Percentiles rank a stretch among this genome's conserved stretches.
Evolutionary conservation across 345 rosid species (phyloP).

Genomic region (sweet orange (Citrus sinensis)): DVS_A1.0 CM039163.1:39237501-39238000

Average conservation of each 20-base stretch:
- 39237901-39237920: conserved; percentile 81
- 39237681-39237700: conserved; percentile 99
- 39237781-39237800: conserved; percentile 60
- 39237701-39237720: conserved; percentile 67
- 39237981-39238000: conserved; percentile 39
- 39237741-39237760: background rate
- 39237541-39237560: conserved; percentile 95
- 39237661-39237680: conserved; percentile 69
- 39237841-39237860: conserved; percentile 63
- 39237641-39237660: conserved; percentile 74
- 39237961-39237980: conserved; percentile 41
- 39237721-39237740: background rate
- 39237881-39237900: conserved; percentile 88
- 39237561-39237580: conserved; percentile 94
- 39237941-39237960: conserved; percentile 35
- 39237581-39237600: conserved; percentile 86
- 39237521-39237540: conserved; percentile 97
- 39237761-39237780: background rate
- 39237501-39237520: conserved; percentile 23
- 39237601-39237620: conserved; percentile 83
- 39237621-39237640: conserved; percentile 73
- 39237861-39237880: conserved; percentile 75
- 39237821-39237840: conserved; percentile 91
- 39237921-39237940: conserved; percentile 50
- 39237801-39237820: conserved; percentile 93